phyloP scores from a whole-genome alignment of 345 rosid genomes.

The Sapria himalayana region DNA sequence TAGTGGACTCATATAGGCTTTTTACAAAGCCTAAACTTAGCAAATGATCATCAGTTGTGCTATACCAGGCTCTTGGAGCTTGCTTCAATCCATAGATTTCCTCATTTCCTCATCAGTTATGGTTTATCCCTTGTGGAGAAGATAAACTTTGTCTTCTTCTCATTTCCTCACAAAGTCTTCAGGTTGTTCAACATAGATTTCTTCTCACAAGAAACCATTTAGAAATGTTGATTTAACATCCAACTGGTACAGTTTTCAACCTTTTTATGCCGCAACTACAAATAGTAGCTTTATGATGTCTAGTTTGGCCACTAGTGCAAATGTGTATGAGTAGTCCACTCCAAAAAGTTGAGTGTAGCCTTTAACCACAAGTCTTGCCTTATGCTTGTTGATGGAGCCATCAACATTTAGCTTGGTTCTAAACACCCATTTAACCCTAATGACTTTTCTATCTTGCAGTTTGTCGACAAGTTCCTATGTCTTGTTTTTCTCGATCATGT shows the following conservation, averaged over 20 bases:
- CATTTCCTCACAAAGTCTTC: background rate
- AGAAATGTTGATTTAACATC: conserved; percentile 8
- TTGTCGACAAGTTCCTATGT: background rate
- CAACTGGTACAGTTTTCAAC: background rate
- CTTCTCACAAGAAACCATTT: conserved; percentile 5
- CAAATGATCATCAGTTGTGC: background rate
- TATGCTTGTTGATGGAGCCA: conserved; percentile 1
- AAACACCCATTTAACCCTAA: conserved; percentile 2
- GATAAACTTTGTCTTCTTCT: background rate
- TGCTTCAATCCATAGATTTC: conserved; percentile 6
- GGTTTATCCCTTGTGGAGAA: background rate
- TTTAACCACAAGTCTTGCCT: conserved; percentile 5
- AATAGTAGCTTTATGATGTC: background rate
- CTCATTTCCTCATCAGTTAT: too few relatives aligned
- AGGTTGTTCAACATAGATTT: conserved; percentile 4
- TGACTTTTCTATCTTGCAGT: background rate
- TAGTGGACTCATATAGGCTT: background rate
- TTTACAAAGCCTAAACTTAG: background rate
- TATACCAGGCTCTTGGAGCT: conserved; percentile 1
- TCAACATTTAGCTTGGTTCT: conserved; percentile 2
- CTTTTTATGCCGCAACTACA: conserved; percentile 1
- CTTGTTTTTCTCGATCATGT: conserved; percentile 1
- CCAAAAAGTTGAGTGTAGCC: conserved; percentile 4
- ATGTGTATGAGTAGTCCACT: background rate
- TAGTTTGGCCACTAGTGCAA: conserved; percentile 2